Base-by-base conservation (phyloP, 1,284 basidiomycete species). In the Trichosporon asahii region DNA sequence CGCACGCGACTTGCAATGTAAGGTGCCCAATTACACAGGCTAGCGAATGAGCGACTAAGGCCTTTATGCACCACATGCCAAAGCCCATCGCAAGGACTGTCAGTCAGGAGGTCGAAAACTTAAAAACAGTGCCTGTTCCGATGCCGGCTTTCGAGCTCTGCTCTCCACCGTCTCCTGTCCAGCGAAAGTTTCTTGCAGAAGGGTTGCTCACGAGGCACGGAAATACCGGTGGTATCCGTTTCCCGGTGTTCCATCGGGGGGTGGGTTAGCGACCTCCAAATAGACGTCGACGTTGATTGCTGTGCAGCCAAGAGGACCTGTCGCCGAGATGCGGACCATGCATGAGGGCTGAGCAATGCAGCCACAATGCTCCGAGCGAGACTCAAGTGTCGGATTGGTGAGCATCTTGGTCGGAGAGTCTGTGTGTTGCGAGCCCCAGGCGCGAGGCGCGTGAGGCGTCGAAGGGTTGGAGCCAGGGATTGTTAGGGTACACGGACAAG, bases 281-380 rank as follows among this genome's bases (percentile, higher is more conserved):
- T 21, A 25, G 11, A 21, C 49, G 49, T 21, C 49, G 49, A 53
- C 49, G 49, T 53, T 12, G 21, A 53, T 25, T 23, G 49, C 49
- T 53, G 49, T 53, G 49, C 49, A 25, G 18, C 23, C 49, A 14
- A 23, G 49, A 53, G 21, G 9, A 6, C 23, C 49, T 53, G 49
- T 53, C 55, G 27, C 55, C 55, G 55, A 60, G 55, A 60, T 31
- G 55, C 27, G 55, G 29, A 60, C 27, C 14, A 60, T 60, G 55
- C 55, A 21, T 18, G 55, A 31, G 27, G 55, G 15, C 55, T 29
- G 11, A 37, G 9, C 21, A 3, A 25, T 53, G 49, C 49, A 53
- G 49, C 23, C n/a, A 53, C 49, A 18, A 25, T 23, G n/a, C n/a
- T 53, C 49, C 49, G 49, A 53, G 49, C n/a, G 21, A 53, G 44